A percentile compares a stretch with the other conserved stretches of the same genome.
Evolutionary conservation across 441 rosid species (phyloP).

Genomic region (Kokia cookei): DNA sequence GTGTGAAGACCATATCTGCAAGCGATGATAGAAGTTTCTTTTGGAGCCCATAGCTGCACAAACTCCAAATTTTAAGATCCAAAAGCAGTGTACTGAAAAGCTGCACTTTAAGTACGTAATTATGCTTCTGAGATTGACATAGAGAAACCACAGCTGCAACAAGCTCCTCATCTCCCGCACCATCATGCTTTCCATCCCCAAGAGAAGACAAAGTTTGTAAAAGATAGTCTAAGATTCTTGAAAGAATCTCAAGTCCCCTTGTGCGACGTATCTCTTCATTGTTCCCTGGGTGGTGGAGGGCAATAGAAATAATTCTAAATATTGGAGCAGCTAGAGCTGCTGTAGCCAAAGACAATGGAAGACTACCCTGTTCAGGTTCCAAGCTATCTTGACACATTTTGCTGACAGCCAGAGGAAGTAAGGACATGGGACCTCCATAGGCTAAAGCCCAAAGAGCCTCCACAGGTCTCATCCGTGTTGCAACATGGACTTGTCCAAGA

Average conservation of each 20-base stretch:
- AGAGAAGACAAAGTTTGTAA: constrained; percentile 75
- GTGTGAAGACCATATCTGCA: constrained; percentile 99
- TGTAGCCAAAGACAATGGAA: constrained; percentile 53
- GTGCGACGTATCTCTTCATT: constrained; percentile 80
- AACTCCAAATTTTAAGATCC: constrained; percentile 95
- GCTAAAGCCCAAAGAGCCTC: constrained; percentile 98
- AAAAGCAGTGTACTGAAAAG: constrained; percentile 82
- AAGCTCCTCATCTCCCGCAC: constrained; percentile 90
- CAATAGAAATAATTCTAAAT: constrained; percentile 76
- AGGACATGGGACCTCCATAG: constrained; percentile 93
- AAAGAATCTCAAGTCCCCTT: constrained; percentile 88
- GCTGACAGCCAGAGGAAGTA: constrained; percentile 83
- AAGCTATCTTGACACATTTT: constrained; percentile 66
- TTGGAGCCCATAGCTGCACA: constrained; percentile 97
- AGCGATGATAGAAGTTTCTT: constrained; percentile 93
- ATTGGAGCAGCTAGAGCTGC: constrained; percentile 86
- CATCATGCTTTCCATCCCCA: constrained; percentile 52
- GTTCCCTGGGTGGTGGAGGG: constrained; percentile 84
- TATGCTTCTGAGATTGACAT: constrained; percentile 83
- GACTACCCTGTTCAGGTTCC: constrained; percentile 70
- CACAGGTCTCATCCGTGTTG: constrained; percentile 76
- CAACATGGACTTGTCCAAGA: constrained; percentile 99
- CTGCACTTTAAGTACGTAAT: constrained; percentile 90
- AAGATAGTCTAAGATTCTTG: constrained; percentile 84
- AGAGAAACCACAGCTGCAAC: constrained; percentile 93